Evolutionary conservation across 257 asterid species (phyloP).

Genomic region (Henckelia pumila): DNA sequence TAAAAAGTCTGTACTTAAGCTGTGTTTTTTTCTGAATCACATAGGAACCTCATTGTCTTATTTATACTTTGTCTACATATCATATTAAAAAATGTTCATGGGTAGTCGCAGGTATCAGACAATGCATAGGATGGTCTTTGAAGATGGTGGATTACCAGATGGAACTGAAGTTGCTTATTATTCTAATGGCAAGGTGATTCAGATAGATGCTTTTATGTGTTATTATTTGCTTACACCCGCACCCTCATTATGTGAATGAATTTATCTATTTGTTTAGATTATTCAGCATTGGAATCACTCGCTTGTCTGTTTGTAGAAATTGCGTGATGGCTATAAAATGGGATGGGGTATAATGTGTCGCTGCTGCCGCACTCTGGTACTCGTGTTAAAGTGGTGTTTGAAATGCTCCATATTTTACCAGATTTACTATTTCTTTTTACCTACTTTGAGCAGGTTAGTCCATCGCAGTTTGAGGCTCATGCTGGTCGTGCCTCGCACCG

Average conservation of each 20-base stretch:
- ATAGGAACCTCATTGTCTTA: conserved; percentile 14
- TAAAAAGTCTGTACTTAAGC: conserved; percentile 61
- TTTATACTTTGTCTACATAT: conserved; percentile 9
- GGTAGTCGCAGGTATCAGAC: conserved; percentile 68
- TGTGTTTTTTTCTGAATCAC: conserved; percentile 7
- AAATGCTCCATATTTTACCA: conserved; percentile 16
- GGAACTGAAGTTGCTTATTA: conserved; percentile 91
- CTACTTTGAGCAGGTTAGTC: conserved; percentile 77
- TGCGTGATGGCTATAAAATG: conserved; percentile 88
- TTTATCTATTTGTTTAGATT: background rate
- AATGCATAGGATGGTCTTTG: conserved; percentile 91
- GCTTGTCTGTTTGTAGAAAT: conserved; percentile 48
- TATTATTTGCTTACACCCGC: background rate
- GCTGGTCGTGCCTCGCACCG: conserved; percentile 99
- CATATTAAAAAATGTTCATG: conserved; percentile 20
- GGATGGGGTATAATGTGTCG: conserved; percentile 82
- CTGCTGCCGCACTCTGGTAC: conserved; percentile 91
- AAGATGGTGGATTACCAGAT: conserved; percentile 89
- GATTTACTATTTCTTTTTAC: conserved; percentile 26
- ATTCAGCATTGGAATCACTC: conserved; percentile 28
- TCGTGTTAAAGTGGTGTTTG: conserved; percentile 21
- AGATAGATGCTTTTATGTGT: conserved; percentile 16
- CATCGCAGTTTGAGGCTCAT: conserved; percentile 96
- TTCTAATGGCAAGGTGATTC: conserved; percentile 89
- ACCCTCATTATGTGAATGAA: background rate